Base-by-base conservation (phyloP, 768 basidiomycete genomes). In the Dioszegia crocea region DNA sequence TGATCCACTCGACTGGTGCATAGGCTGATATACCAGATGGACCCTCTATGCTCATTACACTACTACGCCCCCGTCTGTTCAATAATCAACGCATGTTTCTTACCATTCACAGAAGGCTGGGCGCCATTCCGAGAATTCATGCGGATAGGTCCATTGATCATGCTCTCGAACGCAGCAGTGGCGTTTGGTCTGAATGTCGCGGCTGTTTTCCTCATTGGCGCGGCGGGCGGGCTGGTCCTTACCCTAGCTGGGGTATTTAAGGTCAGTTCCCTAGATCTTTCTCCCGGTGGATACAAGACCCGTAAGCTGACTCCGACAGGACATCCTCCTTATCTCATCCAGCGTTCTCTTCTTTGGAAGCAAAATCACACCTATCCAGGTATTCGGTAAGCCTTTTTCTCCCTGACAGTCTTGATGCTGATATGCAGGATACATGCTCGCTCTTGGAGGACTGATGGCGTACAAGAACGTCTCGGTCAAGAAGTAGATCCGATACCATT, bases 61-160 rank as follows among this genome's bases (percentile, higher is more conserved):
- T 97, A 94, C 80, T 96, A 92, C 73, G 92, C 93, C 10, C 92
- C 92, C 14, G 68, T 96, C 50, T 98, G 94, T 76, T 91, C 94
- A 0, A 76, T 81, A 60, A 88, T 98, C 80, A 97, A 96, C 77
- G 83, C 91, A 23, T 74, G 84, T 54, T 81, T 94, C 62, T 78
- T 98, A 19, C 91, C 92, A 6, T 89, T 97, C 80, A 93, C 90
- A 0, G 94, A 98, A 76, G 91, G 94, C 1, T 78, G 88, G 12
- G 87, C 82, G 8, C 94, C 94, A 0, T 90, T 98, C 80, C 83
- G 84, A 64, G 86, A 85, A 46, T 78, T 91, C 43, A 77, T 71
- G n/a, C 61, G 64, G 31, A 77, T 89, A 48, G 88, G 91, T 19
- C 84, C 86, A 17, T 70, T 83, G 10, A 79, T 94, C 62, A 81